Base-by-base conservation (phyloP, 305 asterid species). In the Andrographis paniculata region DNA sequence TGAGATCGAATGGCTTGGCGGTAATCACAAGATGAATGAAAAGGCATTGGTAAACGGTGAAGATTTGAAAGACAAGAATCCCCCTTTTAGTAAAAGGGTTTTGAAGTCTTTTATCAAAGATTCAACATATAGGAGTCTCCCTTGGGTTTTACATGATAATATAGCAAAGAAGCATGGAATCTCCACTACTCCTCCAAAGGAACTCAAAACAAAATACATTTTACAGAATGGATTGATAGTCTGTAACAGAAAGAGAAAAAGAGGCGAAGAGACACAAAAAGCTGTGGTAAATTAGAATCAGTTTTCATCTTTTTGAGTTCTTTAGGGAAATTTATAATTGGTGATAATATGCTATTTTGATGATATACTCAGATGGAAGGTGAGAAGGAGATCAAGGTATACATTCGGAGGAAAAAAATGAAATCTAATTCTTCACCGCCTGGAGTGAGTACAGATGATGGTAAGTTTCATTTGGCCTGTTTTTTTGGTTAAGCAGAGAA, bases 131-230 rank as follows among this genome's bases (percentile, higher is more conserved):
- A 72, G 92, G 42, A 76, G 66, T 63, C 59, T 60, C 50, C 99
- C 99, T 41, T 91, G 99, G 99, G 93, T 86, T 59, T 67, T 91
- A 67, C 94, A 86, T 63, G 94, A 83, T 52, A 65, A 71, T 61
- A 54, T 86, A 72, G 89, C 99, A 24, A 70, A 55, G 77, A 69
- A 68, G 74, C 78, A 86, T 55, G 93, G 79, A 24, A 80, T 91
- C 61, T 68, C 96, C 62, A 69, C 72, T 23, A 52, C 55, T 46
- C 82, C 81, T 49, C 96, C 98, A 30, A 71, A 48, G 52, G 83
- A 68, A 36, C 67, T 91, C 38, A 78, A 72, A 52, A 58, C 55
- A 44, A 62, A 59, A 50, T 45, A 67, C 59, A 72, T 69, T 44
- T 31, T 79, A 48, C 78, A 68, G 61, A 66, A 89, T 65, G 98